Conservation (phyloP, 176 grass and related monocot species). For the Juncus inflexus region DNA sequence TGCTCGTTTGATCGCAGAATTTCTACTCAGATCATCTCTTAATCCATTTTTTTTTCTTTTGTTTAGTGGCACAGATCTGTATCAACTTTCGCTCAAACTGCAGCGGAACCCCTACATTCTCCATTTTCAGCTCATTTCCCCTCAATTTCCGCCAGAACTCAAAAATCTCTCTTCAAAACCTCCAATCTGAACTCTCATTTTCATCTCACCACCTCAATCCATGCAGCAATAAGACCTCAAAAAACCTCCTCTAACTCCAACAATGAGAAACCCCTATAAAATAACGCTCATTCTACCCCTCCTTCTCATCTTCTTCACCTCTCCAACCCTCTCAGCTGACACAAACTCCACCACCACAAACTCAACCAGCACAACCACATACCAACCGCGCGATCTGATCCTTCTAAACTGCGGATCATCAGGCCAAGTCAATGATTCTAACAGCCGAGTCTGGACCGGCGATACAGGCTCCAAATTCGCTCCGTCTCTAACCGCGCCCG, state of each 20-base stretch:
- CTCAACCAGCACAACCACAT: constrained; percentile 21
- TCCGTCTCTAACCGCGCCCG: constrained; percentile 27
- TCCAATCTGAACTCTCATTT: not conserved
- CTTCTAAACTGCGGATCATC: constrained; percentile 71
- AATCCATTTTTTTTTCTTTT: not conserved
- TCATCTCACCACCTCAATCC: not conserved
- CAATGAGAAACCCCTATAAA: constrained; percentile 11
- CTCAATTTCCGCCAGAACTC: constrained; percentile 2
- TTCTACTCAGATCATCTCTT: constrained; percentile 1
- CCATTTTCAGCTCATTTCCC: not conserved
- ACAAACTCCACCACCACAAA: constrained; percentile 20
- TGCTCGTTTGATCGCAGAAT: not conserved
- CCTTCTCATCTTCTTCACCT: not conserved
- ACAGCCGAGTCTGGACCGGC: constrained; percentile 44
- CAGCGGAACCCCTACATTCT: not conserved
- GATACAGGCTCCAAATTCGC: constrained; percentile 66
- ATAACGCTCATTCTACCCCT: not conserved
- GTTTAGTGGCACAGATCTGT: constrained; percentile 20
- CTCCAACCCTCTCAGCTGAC: not conserved
- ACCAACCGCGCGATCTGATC: constrained; percentile 62
- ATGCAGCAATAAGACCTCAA: constrained; percentile 2
- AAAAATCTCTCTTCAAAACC: not conserved
- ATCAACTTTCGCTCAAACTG: not conserved
- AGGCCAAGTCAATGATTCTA: constrained; percentile 40
- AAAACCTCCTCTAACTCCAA: not conserved